These are phyloP conservation scores for Aspergillus cristatus DNA, from an alignment of 495 filamentous ascomycete genomes.

Conservation along the genomic window DNA sequence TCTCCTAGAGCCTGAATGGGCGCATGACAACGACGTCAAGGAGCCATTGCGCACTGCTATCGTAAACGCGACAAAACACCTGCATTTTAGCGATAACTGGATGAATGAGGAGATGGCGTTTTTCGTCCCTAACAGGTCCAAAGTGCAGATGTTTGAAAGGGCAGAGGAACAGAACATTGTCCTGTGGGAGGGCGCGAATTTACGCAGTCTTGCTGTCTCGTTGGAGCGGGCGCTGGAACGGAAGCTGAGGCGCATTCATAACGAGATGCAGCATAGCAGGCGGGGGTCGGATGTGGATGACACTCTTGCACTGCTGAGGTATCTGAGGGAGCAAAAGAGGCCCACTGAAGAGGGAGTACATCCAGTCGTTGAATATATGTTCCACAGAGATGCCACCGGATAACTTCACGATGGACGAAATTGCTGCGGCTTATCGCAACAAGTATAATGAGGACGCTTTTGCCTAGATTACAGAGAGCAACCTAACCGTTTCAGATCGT, in stretches of 20 bases:
- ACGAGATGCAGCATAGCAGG: conserved; percentile 8
- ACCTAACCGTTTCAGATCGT: background rate
- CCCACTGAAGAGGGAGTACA: conserved; percentile 15
- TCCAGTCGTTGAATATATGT: conserved; percentile 19
- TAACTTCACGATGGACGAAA: conserved; percentile 14
- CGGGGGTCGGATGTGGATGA: conserved; percentile 16
- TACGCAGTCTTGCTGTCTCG: conserved; percentile 18
- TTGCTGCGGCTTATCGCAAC: conserved; percentile 14
- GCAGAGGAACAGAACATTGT: conserved; percentile 21
- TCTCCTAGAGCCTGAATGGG: conserved; percentile 20
- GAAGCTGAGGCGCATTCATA: conserved; percentile 22
- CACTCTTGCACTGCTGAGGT: conserved; percentile 18
- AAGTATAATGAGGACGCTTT: conserved; percentile 16
- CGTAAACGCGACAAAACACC: conserved; percentile 5
- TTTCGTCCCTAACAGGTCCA: conserved; percentile 15
- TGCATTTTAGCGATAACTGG: conserved; percentile 18
- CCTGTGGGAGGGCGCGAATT: conserved; percentile 14
- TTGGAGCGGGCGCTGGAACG: conserved; percentile 27
- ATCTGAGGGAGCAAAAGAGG: conserved; percentile 10
- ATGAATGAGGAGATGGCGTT: conserved; percentile 20
- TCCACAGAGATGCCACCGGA: conserved; percentile 18
- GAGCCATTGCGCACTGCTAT: conserved; percentile 12
- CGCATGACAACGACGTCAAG: conserved; percentile 18
- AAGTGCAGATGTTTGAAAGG: conserved; percentile 12
- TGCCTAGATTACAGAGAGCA: background rate